Conservation (phyloP, 83 land plant species). For the Larix sibirica region DNA sequence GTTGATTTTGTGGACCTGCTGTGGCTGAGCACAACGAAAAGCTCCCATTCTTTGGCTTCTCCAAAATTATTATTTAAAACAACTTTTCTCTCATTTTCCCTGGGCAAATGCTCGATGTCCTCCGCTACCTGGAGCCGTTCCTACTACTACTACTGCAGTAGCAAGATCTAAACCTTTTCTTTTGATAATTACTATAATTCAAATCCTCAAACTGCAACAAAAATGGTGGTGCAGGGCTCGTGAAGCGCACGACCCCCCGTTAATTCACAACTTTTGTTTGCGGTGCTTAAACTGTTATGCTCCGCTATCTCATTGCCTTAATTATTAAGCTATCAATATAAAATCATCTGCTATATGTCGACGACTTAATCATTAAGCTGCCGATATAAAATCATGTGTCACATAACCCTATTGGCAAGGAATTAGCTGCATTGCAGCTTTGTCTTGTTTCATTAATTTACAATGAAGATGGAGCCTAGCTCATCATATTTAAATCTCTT, state of each 20-base stretch:
- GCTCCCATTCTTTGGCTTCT: conserved; percentile 84
- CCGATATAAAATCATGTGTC: no score
- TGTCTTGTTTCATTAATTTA: no score
- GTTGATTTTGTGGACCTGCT: conserved; percentile 98
- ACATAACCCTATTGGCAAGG: no score
- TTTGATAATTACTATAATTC: conserved; percentile 52
- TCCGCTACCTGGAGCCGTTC: conserved; percentile 12
- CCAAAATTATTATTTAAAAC: conserved; percentile 70
- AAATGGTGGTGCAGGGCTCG: conserved; percentile 34
- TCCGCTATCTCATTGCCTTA: no score
- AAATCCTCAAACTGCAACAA: conserved; percentile 57
- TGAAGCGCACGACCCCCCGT: conserved; percentile 21
- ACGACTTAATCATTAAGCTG: no score
- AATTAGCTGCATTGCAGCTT: no score
- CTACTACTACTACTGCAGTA: background rate
- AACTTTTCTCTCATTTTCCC: conserved; percentile 26
- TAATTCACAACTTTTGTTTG: conserved; percentile 12
- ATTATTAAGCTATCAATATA: no score
- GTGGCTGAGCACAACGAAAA: conserved; percentile 87
- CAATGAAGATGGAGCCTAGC: no score
- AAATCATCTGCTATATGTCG: no score
- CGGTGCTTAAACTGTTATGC: no score
- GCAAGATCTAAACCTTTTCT: no score
- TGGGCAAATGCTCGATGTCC: background rate
- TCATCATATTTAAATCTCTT: no score